Conservation (phyloP, 2,329 filamentous ascomycete species). For the Coniella lustricola region DNA sequence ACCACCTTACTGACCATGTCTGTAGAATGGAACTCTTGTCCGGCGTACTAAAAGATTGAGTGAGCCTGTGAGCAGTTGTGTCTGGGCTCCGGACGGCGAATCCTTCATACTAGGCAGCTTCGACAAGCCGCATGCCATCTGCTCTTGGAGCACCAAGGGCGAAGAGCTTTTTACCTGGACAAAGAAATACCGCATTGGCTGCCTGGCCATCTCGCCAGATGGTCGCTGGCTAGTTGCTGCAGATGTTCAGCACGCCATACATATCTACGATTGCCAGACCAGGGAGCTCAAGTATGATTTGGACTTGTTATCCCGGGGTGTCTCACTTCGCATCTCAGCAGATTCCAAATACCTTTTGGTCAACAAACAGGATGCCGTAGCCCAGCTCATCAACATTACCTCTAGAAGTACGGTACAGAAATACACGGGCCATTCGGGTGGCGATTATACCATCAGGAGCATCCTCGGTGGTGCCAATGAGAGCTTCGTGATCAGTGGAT, state of each 20-base stretch:
- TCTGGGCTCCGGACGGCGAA: constrained; percentile 76
- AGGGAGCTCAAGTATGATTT: constrained; percentile 70
- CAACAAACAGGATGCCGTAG: constrained; percentile 70
- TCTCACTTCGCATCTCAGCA: constrained; percentile 71
- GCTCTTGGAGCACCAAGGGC: constrained; percentile 62
- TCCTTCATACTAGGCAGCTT: constrained; percentile 76
- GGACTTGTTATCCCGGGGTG: constrained; percentile 58
- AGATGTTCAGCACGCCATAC: constrained; percentile 61
- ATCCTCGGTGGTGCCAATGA: constrained; percentile 84
- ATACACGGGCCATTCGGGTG: constrained; percentile 70
- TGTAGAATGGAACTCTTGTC: constrained; percentile 56
- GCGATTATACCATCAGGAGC: constrained; percentile 72
- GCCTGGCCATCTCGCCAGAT: constrained; percentile 75
- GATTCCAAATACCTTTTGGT: constrained; percentile 79
- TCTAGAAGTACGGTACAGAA: constrained; percentile 64
- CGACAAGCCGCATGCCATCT: constrained; percentile 58
- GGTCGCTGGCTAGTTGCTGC: constrained; percentile 75
- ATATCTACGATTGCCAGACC: constrained; percentile 76
- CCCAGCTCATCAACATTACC: constrained; percentile 71
- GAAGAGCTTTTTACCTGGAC: constrained; percentile 59
- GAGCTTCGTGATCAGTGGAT: constrained; percentile 86
- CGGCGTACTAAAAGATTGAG: constrained; percentile 61
- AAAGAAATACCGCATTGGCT: constrained; percentile 69
- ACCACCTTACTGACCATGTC: not conserved
- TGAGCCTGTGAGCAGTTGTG: constrained; percentile 82